Evolutionary conservation across 495 filamentous ascomycete species (phyloP).

Genomic region (Lineolata rhizophorae): DNA sequence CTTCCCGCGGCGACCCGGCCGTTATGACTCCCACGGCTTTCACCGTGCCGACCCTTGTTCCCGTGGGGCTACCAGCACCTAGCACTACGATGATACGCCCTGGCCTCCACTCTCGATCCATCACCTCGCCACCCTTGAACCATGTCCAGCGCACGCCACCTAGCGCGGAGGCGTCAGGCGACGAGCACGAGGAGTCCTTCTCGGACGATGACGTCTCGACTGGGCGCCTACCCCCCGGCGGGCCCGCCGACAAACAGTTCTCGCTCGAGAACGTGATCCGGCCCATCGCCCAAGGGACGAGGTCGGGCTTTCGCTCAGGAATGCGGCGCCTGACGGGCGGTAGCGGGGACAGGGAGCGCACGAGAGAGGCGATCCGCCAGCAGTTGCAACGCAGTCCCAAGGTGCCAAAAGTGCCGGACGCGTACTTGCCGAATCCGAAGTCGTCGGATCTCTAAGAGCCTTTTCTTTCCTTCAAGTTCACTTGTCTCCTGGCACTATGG

Average conservation of each 20-base stretch:
- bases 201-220: conserved; percentile 20
- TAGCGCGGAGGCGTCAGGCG: conserved; percentile 7
- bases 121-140: conserved; percentile 15
- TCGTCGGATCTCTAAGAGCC: conserved; percentile 10
- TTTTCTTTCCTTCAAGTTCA: no score
- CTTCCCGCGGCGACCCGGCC: conserved; percentile 31
- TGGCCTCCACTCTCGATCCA: conserved; percentile 17
- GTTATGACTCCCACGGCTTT: conserved; percentile 40
- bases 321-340: conserved; percentile 15
- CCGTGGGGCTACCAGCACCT: neutral
- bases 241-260: conserved; percentile 2
- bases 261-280: conserved; percentile 10
- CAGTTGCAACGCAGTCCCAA: conserved; percentile 15
- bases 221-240: neutral
- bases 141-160: conserved; percentile 8
- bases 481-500: no score
- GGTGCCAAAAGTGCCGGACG: conserved; percentile 20
- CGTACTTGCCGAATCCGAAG: conserved; percentile 15
- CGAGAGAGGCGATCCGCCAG: conserved; percentile 10
- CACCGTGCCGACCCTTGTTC: conserved; percentile 9
- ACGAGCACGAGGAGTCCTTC: conserved; percentile 16
- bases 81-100: conserved; percentile 8
- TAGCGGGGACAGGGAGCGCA: conserved; percentile 11
- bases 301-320: conserved; percentile 10
- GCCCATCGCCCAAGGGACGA: conserved; percentile 10